phyloP scores from a whole-genome alignment of 1,284 basidiomycete species.

The Cutaneotrichosporon cyanovorans region DNA sequence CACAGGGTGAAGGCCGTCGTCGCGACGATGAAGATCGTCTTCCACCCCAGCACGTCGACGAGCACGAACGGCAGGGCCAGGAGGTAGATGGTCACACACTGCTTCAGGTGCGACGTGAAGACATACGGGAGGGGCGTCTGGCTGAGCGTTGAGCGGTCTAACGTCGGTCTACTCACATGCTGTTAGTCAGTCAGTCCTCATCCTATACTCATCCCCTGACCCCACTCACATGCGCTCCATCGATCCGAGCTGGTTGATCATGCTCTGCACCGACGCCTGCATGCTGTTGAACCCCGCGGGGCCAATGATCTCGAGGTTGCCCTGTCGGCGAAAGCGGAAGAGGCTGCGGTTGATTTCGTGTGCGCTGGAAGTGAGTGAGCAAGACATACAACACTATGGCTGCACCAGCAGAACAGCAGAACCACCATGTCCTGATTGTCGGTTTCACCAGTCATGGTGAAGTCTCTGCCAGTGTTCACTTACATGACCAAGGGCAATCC shows the following conservation, averaged over 20 bases:
- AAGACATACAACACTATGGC: too few species aligned
- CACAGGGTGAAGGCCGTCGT: conserved; percentile 68
- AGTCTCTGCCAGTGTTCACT: too few species aligned
- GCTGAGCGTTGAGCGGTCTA: conserved; percentile 1
- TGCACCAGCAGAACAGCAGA: too few species aligned
- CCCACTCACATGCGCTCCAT: conserved; percentile 64
- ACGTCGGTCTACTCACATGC: conserved; percentile 8
- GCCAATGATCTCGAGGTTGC: conserved; percentile 71
- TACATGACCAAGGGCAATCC: conserved; percentile 37
- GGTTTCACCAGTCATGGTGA: too few species aligned
- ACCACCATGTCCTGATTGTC: too few species aligned
- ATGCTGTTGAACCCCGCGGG: conserved; percentile 77
- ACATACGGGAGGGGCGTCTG: conserved; percentile 43
- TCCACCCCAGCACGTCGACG: conserved; percentile 58
- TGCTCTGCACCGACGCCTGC: conserved; percentile 56
- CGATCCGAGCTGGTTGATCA: conserved; percentile 72
- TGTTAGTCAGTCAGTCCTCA: neutral
- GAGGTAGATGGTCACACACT: conserved; percentile 81
- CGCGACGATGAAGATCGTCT: conserved; percentile 71
- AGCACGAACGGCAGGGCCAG: conserved; percentile 78
- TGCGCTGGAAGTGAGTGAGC: conserved; percentile 51
- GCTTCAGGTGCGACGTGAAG: conserved; percentile 76
- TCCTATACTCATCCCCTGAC: neutral
- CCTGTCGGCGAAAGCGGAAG: conserved; percentile 67
- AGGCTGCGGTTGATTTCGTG: conserved; percentile 65